A percentile compares a stretch with the other conserved stretches of the same genome.
Conservation (phyloP, 2,329 filamentous ascomycete genomes). For the Alternaria consortialis region DNA sequence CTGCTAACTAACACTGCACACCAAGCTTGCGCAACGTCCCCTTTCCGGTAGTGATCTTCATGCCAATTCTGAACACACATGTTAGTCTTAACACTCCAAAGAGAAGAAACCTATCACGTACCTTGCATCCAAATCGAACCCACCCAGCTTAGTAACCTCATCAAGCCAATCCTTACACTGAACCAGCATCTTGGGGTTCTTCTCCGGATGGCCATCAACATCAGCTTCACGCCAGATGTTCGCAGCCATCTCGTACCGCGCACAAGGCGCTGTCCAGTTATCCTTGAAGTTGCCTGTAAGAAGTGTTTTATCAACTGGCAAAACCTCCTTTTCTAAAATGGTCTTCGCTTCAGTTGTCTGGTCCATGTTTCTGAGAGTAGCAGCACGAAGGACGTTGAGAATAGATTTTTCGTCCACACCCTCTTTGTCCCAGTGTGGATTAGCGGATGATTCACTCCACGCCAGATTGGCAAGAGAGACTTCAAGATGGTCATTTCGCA, state of each 20-base stretch:
- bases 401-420: conserved; percentile 70
- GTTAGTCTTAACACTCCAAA: conserved; percentile 13
- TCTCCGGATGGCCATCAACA: conserved; percentile 48
- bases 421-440: conserved; percentile 62
- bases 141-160: conserved; percentile 74
- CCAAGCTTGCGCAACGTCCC: conserved; percentile 64
- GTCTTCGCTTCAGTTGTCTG: conserved; percentile 70
- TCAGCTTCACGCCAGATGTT: conserved; percentile 76
- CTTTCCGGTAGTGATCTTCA: conserved; percentile 75
- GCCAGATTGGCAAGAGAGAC: conserved; percentile 69
- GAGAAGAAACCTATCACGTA: conserved; percentile 29
- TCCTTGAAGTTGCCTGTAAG: conserved; percentile 71
- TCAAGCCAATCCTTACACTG: conserved; percentile 72
- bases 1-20: conserved; percentile 25
- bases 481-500: conserved; percentile 72
- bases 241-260: conserved; percentile 86
- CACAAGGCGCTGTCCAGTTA: conserved; percentile 76
- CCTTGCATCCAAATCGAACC: conserved; percentile 76
- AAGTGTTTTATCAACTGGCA: conserved; percentile 64
- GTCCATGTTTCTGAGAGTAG: conserved; percentile 71
- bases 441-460: conserved; percentile 68
- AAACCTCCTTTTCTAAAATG: conserved; percentile 68
- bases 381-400: conserved; percentile 71
- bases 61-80: conserved; percentile 61
- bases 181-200: conserved; percentile 59